phyloP scores from a whole-genome alignment of 305 asterid genomes.

The Fraxinus ornus region DNA sequence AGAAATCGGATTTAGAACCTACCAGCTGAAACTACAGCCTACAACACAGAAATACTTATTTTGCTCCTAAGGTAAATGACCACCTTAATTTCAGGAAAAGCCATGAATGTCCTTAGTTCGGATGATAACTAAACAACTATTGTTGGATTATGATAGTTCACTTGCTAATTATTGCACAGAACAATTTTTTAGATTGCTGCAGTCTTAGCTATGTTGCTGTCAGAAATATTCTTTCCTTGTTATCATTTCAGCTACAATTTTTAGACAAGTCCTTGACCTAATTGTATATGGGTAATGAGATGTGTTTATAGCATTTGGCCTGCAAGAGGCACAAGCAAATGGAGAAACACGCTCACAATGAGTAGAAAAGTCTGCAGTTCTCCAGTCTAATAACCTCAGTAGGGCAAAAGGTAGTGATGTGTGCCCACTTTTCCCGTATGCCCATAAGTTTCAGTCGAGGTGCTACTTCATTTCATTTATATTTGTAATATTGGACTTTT shows the following conservation, averaged over 20 bases:
- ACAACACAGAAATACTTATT: background rate
- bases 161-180: background rate
- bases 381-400: slow-evolving; percentile 46
- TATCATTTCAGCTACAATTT: background rate
- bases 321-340: slow-evolving; percentile 63
- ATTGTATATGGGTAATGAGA: background rate
- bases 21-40: background rate
- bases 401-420: slow-evolving; percentile 46
- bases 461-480: background rate
- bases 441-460: background rate
- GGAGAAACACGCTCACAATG: slow-evolving; percentile 48
- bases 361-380: slow-evolving; percentile 69
- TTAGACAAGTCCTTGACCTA: background rate
- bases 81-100: background rate
- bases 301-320: slow-evolving; percentile 56
- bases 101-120: background rate
- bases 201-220: background rate
- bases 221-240: background rate
- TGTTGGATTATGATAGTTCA: background rate
- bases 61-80: background rate
- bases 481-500: slow-evolving; percentile 6
- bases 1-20: background rate
- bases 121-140: background rate
- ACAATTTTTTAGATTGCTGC: background rate
- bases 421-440: background rate